phyloP scores from a whole-genome alignment of 306 rosid species.

The Lathyrus tuberosus region DNA sequence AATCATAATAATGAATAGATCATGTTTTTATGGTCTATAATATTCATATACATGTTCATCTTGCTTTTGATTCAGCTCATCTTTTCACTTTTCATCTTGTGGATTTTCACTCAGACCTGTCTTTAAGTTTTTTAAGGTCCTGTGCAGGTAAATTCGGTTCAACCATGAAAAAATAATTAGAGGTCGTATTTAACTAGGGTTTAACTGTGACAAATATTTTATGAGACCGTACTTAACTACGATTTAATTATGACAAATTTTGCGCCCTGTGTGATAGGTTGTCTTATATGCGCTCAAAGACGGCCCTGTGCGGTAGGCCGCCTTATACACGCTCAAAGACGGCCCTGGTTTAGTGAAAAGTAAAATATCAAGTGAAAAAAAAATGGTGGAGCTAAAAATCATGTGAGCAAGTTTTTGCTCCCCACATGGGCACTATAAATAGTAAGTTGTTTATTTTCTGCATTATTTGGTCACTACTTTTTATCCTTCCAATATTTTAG shows the following conservation, averaged over 20 bases:
- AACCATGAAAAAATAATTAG: no score
- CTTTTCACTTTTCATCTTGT: conserved; percentile 18
- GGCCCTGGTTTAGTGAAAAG: conserved; percentile 23
- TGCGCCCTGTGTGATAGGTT: no score
- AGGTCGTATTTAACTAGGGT: no score
- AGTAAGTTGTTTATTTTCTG: conserved; percentile 42
- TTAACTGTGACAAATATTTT: no score
- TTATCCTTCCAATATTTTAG: conserved; percentile 27
- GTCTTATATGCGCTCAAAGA: no score
- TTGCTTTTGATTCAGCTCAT: conserved; percentile 36
- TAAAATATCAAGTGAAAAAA: conserved; percentile 41
- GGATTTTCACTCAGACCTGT: conserved; percentile 25
- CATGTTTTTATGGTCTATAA: conserved; percentile 42
- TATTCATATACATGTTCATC: conserved; percentile 37
- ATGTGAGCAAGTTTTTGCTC: conserved; percentile 46
- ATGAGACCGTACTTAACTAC: no score
- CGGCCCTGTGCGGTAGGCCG: no score
- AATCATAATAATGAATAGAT: conserved; percentile 46
- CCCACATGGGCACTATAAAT: conserved; percentile 46
- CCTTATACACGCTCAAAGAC: no score
- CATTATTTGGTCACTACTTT: conserved; percentile 44
- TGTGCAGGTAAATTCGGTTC: no score
- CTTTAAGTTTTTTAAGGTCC: no score
- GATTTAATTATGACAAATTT: no score
- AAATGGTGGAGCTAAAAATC: conserved; percentile 45